Evolutionary conservation across 345 rosid species (phyloP), one percentile per base, ranked within the genome.

Genomic region (Boechera divaricarpa): DNA sequence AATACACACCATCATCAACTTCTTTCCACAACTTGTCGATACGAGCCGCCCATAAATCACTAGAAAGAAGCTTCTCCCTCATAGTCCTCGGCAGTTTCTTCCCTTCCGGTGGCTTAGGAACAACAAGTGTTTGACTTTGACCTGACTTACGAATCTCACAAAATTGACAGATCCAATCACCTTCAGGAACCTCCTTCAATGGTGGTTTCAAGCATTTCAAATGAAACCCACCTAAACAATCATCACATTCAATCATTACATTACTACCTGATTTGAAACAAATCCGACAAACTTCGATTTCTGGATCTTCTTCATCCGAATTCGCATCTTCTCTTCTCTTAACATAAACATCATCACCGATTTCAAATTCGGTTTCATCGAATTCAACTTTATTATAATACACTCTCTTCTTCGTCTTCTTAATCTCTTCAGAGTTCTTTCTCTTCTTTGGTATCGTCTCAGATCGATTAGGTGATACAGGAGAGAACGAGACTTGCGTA

Each of bases 171-270:
- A 85, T 77, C 99, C 99, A 95, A 65, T 92, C 98, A 57, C 89
- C 98, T 70, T 92, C 98, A 0, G 99, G 99, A 48, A 95, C 91
- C 32, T 74, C 79, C 78, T 80, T 87, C 79, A 95, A 67, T 18
- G 97, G 91, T 1, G 96, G 96, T 24, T 83, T 91, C 90, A 91
- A 82, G 73, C 99, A 95, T 12, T 83, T 91, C 87, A 95, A 86
- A 76, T 92, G 99, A 82, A 91, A 95, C 16, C 98, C 97, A 61
- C 94, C 90, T 35, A 95, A 83, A 64, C 99, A 92, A 77, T 88
- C 87, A 57, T 95, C 98, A 16, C 99, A 95, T 49, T 95, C 98
- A 6, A 95, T 78, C 99, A 95, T 91, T n/a, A 87, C 72, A 1
- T 67, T 66, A 28, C 76, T 83, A 77, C 90, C 91, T 42, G 85